Conservation (phyloP, 768 basidiomycete species). For the Podaxis sp. region DNA sequence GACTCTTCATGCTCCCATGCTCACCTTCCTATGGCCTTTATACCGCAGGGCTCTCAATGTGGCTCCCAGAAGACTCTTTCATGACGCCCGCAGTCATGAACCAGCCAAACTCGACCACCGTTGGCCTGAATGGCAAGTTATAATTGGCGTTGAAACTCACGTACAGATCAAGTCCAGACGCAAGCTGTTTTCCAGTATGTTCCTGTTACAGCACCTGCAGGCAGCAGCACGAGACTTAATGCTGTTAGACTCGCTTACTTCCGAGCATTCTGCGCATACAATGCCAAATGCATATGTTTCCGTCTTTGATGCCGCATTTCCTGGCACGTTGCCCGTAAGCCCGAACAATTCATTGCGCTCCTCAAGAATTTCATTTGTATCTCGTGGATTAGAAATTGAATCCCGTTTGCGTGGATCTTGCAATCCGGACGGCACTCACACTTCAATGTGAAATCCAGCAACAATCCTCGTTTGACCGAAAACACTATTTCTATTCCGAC, state of each 20-base stretch:
- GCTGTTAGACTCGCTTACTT: conserved; percentile 34
- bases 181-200: conserved; percentile 84
- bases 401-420: conserved; percentile 69
- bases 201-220: neutral
- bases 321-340: conserved; percentile 87
- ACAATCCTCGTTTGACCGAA: conserved; percentile 86
- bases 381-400: conserved; percentile 46
- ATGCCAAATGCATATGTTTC: conserved; percentile 71
- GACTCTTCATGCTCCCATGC: neutral
- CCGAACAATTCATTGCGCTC: neutral
- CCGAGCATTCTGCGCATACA: conserved; percentile 25
- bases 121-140: conserved; percentile 86
- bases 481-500: conserved; percentile 98
- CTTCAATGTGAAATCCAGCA: conserved; percentile 60
- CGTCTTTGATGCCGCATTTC: conserved; percentile 83
- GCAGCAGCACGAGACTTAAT: neutral
- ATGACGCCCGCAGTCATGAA: conserved; percentile 27
- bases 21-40: neutral
- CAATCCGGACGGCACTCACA: conserved; percentile 77
- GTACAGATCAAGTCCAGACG: conserved; percentile 84
- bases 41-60: neutral
- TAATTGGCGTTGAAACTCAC: conserved; percentile 94
- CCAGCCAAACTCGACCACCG: conserved; percentile 31
- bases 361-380: neutral
- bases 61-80: conserved; percentile 18